Evolutionary conservation across 352 stramenopile species (phyloP).

Genomic region (Phytophthora hibernalis): DNA sequence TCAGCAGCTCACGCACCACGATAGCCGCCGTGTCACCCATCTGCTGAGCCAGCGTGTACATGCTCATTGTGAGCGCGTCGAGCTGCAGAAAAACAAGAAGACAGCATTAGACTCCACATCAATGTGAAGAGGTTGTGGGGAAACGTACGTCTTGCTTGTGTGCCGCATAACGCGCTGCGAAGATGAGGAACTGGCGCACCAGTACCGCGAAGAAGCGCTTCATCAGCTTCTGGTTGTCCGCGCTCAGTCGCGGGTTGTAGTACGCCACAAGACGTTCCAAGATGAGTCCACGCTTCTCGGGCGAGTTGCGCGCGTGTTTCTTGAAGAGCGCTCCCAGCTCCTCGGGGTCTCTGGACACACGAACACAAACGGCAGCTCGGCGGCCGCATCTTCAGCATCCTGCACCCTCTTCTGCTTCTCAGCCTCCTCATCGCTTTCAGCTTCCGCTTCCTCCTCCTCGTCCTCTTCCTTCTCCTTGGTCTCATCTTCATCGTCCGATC

Average conservation of each 20-base stretch:
- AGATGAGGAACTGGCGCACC: conserved; percentile 93
- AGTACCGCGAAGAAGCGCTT: conserved; percentile 97
- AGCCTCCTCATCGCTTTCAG: conserved; percentile 70
- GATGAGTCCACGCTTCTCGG: conserved; percentile 82
- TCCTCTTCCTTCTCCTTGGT: conserved; percentile 42
- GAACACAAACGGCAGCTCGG: conserved; percentile 96
- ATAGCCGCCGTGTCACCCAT: conserved; percentile 88
- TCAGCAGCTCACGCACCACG: conserved; percentile 90
- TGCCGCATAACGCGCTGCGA: conserved; percentile 78
- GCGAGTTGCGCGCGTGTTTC: conserved; percentile 82
- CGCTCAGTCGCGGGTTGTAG: conserved; percentile 94
- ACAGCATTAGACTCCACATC: neutral
- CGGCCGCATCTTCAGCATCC: conserved; percentile 59
- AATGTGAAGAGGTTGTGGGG: neutral
- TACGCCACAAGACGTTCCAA: conserved; percentile 93
- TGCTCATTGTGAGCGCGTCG: conserved; percentile 78
- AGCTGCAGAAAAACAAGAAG: conserved; percentile 64
- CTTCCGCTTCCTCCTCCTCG: conserved; percentile 44
- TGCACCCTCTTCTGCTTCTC: conserved; percentile 79
- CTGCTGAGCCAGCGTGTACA: conserved; percentile 93
- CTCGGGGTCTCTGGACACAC: conserved; percentile 92
- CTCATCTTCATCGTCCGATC: conserved; percentile 57
- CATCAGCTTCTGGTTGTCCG: conserved; percentile 95
- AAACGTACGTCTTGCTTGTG: conserved; percentile 70
- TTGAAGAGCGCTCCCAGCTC: conserved; percentile 92